These are phyloP conservation scores for Coix lacrymajobi DNA, from an alignment of 176 grass and related monocot species.

Conservation along the genomic window DNA sequence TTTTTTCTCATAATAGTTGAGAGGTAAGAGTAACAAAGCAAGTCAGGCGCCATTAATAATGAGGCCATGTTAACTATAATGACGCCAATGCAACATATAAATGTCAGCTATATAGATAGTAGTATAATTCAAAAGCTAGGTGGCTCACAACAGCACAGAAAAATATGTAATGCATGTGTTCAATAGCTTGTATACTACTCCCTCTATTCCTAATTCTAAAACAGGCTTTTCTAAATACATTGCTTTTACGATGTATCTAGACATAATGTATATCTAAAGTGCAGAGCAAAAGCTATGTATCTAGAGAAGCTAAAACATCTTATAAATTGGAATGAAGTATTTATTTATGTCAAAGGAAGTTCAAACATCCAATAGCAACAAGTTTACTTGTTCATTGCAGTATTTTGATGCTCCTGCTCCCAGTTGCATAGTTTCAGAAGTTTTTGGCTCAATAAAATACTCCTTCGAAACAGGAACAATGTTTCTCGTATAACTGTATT, in stretches of 20 bases:
- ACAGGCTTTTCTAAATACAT: neutral
- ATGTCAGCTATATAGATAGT: neutral
- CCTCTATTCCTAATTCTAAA: neutral
- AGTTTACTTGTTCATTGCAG: neutral
- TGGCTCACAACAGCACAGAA: neutral
- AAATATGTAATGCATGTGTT: neutral
- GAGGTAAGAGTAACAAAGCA: neutral
- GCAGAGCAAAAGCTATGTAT: neutral
- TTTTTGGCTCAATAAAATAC: neutral
- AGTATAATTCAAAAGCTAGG: neutral
- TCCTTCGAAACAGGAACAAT: neutral
- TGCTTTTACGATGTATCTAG: neutral
- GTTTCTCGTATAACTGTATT: neutral
- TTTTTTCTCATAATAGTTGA: neutral
- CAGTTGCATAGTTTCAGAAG: neutral
- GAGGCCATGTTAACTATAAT: neutral
- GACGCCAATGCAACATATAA: neutral
- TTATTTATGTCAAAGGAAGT: neutral
- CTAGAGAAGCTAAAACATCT: neutral
- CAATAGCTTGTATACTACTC: neutral
- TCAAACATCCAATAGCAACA: neutral
- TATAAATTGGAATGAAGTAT: neutral
- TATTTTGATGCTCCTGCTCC: neutral
- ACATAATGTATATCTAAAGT: neutral
- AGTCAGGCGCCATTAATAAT: neutral